phyloP scores from a whole-genome alignment of 1,139 yeast species.

The Debaryomycetaceae sp. region DNA sequence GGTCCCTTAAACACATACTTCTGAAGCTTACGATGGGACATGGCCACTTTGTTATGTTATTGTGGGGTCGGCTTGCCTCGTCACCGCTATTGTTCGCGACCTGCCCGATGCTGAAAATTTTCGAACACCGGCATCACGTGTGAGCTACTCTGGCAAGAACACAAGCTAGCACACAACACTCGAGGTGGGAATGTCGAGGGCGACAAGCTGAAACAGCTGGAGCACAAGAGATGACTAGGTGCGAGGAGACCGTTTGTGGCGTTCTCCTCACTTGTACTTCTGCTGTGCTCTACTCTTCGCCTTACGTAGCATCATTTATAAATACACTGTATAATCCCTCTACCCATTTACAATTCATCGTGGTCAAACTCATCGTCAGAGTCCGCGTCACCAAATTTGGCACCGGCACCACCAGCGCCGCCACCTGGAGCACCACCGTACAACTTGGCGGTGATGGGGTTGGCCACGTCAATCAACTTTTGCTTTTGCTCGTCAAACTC shows the following conservation, averaged over 20 bases:
- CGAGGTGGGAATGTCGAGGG: too few relatives aligned
- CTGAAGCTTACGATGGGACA: conserved; percentile 45
- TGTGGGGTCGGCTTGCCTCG: conserved; percentile 5
- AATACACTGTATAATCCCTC: conserved; percentile 4
- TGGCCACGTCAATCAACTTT: conserved; percentile 75
- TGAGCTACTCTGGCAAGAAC: too few relatives aligned
- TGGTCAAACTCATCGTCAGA: conserved; percentile 63
- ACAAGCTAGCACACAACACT: too few relatives aligned
- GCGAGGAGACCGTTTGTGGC: too few relatives aligned
- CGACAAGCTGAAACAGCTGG: too few relatives aligned
- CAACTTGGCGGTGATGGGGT: conserved; percentile 89
- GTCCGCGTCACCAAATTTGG: conserved; percentile 52
- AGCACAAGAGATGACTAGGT: too few relatives aligned
- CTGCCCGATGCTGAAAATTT: conserved; percentile 12
- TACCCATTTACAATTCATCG: conserved; percentile 37
- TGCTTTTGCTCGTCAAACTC: conserved; percentile 94
- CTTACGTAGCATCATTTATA: conserved; percentile 1
- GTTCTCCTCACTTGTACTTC: too few relatives aligned
- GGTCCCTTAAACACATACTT: conserved; percentile 31
- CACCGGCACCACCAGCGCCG: conserved; percentile 39
- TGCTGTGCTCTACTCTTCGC: background rate
- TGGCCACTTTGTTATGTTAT: too few relatives aligned
- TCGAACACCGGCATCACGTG: conserved; percentile 13
- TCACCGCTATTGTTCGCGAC: conserved; percentile 1
- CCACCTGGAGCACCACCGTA: conserved; percentile 58